Evolutionary conservation across 495 filamentous ascomycete species (phyloP).

Genomic region (Hyaloscypha bicolor): DNA sequence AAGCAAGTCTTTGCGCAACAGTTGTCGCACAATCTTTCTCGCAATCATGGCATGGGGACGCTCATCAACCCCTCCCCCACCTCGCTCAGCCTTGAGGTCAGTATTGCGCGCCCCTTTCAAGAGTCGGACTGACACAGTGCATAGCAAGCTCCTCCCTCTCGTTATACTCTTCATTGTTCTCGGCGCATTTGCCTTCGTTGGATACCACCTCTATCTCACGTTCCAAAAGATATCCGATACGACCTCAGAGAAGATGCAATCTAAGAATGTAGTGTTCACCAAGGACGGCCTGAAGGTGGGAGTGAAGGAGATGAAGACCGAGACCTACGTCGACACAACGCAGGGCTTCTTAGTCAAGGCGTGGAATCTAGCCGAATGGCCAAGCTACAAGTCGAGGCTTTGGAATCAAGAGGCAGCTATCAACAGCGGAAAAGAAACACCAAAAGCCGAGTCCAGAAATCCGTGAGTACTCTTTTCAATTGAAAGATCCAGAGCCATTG

Average conservation of each 20-base stretch:
- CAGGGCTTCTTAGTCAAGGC: conserved; percentile 82
- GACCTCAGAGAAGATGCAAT: conserved; percentile 75
- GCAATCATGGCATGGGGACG: conserved; percentile 37
- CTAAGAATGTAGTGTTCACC: conserved; percentile 76
- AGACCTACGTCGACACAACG: conserved; percentile 80
- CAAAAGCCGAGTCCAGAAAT: conserved; percentile 40
- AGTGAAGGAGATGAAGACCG: conserved; percentile 72
- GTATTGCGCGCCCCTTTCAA: neutral
- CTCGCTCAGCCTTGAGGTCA: conserved; percentile 30
- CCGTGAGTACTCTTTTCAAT: conserved; percentile 32
- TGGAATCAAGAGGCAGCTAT: conserved; percentile 38
- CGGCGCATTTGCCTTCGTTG: conserved; percentile 61
- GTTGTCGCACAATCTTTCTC: neutral
- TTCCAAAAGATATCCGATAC: conserved; percentile 66
- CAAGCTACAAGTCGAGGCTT: conserved; percentile 60
- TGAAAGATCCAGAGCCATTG: too few relatives aligned
- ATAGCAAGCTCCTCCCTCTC: conserved; percentile 67
- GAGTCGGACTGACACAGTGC: conserved; percentile 3
- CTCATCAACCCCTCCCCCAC: conserved; percentile 29
- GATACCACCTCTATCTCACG: conserved; percentile 74
- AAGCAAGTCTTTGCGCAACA: neutral
- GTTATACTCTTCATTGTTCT: conserved; percentile 71
- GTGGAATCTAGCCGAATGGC: conserved; percentile 65
- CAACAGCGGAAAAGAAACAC: conserved; percentile 16
- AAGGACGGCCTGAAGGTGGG: conserved; percentile 84